A percentile compares a stretch with the other conserved stretches of the same genome.
phyloP scores from a whole-genome alignment of 352 stramenopile species.

The Phytopythium cucurbitacearum region DNA sequence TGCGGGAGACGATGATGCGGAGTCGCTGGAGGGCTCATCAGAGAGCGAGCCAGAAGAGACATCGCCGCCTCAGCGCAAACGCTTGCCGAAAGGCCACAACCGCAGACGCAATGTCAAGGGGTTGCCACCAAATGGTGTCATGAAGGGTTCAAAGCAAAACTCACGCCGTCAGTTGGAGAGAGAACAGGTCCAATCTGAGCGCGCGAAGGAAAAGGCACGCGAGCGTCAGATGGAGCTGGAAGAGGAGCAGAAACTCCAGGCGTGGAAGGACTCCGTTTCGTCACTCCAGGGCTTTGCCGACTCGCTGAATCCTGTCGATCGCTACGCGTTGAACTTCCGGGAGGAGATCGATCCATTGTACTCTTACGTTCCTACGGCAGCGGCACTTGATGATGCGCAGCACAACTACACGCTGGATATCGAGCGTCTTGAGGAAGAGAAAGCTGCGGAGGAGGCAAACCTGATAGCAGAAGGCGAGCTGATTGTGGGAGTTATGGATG shows the following conservation, averaged over 20 bases:
- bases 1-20: too few relatives aligned
- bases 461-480: constrained; percentile 71
- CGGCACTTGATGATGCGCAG: constrained; percentile 41
- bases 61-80: constrained; percentile 13
- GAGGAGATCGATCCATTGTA: constrained; percentile 89
- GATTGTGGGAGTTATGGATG: constrained; percentile 41
- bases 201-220: constrained; percentile 56
- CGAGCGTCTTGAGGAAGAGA: constrained; percentile 57
- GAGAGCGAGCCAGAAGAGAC: constrained; percentile 17
- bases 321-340: constrained; percentile 91
- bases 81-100: constrained; percentile 3
- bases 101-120: neutral
- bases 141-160: constrained; percentile 4
- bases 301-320: constrained; percentile 90
- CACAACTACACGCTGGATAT: constrained; percentile 40
- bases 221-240: constrained; percentile 89
- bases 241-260: constrained; percentile 90
- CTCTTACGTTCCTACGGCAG: constrained; percentile 70
- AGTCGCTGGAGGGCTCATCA: neutral
- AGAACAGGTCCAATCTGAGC: constrained; percentile 19
- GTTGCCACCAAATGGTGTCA: constrained; percentile 1
- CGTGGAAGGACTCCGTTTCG: constrained; percentile 75
- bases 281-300: constrained; percentile 88
- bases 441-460: constrained; percentile 49
- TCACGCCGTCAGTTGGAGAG: constrained; percentile 5